Percentiles rank a stretch among this genome's conserved stretches.
Evolutionary conservation across 75 land plant species (phyloP).

Genomic region (Larix kaempferi): DNA sequence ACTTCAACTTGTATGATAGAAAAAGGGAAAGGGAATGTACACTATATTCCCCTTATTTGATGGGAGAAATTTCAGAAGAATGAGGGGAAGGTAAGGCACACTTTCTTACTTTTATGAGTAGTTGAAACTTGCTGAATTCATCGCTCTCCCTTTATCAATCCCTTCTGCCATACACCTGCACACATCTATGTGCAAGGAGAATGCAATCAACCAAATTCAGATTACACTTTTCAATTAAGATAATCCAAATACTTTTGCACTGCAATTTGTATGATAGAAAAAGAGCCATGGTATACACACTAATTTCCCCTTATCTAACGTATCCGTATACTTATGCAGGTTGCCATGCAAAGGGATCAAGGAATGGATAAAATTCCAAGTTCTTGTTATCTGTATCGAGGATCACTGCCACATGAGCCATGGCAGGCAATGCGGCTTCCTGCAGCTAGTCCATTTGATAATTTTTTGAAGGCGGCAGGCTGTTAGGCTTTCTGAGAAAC

Average conservation of each 20-base stretch:
- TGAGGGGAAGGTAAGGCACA: no score
- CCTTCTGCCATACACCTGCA: no score
- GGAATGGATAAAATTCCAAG: not conserved
- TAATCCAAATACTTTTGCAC: not conserved
- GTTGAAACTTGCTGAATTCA: no score
- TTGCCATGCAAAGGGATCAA: not conserved
- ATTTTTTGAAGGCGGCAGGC: slow-evolving; percentile 86
- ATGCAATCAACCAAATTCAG: no score
- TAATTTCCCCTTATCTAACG: not conserved
- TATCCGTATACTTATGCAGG: not conserved
- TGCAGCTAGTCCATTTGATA: slow-evolving; percentile 97
- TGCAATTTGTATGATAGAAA: not conserved
- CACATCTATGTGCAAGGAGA: no score
- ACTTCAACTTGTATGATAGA: not conserved
- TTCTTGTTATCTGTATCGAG: not conserved
- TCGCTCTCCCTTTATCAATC: no score
- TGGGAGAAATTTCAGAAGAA: not conserved
- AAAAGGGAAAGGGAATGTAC: not conserved
- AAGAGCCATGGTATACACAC: not conserved
- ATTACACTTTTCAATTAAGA: not conserved
- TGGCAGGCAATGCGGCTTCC: slow-evolving; percentile 76
- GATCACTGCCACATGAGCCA: slow-evolving; percentile 26
- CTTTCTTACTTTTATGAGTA: no score
- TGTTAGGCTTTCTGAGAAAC: slow-evolving; percentile 8
- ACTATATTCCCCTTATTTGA: no score